A percentile compares a stretch with the other conserved stretches of the same genome.
Conservation (phyloP, 192 early-diverging fungal genomes). For the Coemansia sp. region DNA sequence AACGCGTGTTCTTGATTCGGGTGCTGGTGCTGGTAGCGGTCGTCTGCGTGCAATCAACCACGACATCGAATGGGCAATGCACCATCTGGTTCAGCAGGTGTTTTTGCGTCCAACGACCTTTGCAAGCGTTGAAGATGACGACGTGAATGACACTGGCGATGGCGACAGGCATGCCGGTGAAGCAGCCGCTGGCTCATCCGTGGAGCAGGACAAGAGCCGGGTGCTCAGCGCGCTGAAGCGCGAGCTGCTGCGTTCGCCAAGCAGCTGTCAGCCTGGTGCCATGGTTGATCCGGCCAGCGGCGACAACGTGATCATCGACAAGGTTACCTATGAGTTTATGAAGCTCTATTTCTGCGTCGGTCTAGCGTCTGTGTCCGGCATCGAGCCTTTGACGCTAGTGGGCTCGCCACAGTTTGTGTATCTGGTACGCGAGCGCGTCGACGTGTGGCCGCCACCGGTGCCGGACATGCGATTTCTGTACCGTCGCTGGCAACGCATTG, state of each 20-base stretch:
- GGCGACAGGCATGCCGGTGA: background rate
- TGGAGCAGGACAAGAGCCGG: background rate
- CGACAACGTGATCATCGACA: constrained; percentile 52
- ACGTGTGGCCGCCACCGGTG: constrained; percentile 57
- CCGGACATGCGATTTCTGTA: constrained; percentile 46
- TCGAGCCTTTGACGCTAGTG: constrained; percentile 39
- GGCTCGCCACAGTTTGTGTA: constrained; percentile 52
- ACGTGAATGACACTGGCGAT: background rate
- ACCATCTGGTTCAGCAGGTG: constrained; percentile 54
- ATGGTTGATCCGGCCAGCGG: constrained; percentile 47
- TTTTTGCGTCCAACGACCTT: constrained; percentile 44
- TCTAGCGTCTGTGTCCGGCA: constrained; percentile 10
- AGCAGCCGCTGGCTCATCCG: background rate
- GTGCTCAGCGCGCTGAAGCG: constrained; percentile 11
- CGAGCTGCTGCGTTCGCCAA: constrained; percentile 38
- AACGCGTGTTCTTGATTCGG: constrained; percentile 42
- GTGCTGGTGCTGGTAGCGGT: constrained; percentile 30
- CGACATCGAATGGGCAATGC: constrained; percentile 59
- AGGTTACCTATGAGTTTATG: constrained; percentile 58
- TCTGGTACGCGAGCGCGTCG: constrained; percentile 49
- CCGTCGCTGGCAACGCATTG: constrained; percentile 40
- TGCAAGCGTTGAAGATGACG: constrained; percentile 14
- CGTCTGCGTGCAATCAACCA: constrained; percentile 54
- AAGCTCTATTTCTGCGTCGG: constrained; percentile 54
- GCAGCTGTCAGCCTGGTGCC: constrained; percentile 24